Base-by-base conservation (phyloP, 768 basidiomycete species). In the Clavaria fumosa region DNA sequence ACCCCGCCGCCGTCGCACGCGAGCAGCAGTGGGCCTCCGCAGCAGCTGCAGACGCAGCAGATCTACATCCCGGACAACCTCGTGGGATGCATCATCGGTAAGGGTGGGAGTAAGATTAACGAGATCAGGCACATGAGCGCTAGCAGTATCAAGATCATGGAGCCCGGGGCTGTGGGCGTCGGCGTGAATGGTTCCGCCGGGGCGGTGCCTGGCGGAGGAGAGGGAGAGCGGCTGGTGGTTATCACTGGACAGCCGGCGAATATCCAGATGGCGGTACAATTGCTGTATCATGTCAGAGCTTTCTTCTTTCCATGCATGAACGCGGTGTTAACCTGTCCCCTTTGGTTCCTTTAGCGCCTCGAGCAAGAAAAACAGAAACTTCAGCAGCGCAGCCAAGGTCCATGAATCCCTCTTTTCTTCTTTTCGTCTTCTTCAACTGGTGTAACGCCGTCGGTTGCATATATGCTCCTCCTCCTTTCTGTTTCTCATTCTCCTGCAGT, bases 1-100 rank as follows among this genome's bases (percentile, higher is more conserved):
- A 45, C 49, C 30, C 50, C 54, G n/a, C 55, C 58, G 17, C 53
- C 50, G 7, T 53, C 55, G 7, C 72, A 74, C 30, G 70, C 72
- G 46, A n/a, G n/a, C n/a, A n/a, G n/a, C n/a, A n/a, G n/a, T n/a
- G n/a, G n/a, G n/a, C 70, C 75, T 20, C 70, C 74, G 4, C 72
- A 72, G 49, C 79, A 82, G 53, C 57, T 91, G 38, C 89, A 95
- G 57, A 95, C 89, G 3, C 95, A 99, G 53, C 89, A 96, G 55
- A 95, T 99, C 44, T 99, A 82, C 56, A 95, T 99, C 45, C 95
- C 95, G 5, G 96, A 96, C 53, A 88, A 95, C 50, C 70, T 97
- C 19, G 95, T 99, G 17, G 93, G 88, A 7, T 86, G 83, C 45
- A 89, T 99, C 59, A 99, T 99, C 48, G 95, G 95, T 30, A 97